Base-by-base conservation (phyloP, 768 basidiomycete species). In the Mrakia gelida region DNA sequence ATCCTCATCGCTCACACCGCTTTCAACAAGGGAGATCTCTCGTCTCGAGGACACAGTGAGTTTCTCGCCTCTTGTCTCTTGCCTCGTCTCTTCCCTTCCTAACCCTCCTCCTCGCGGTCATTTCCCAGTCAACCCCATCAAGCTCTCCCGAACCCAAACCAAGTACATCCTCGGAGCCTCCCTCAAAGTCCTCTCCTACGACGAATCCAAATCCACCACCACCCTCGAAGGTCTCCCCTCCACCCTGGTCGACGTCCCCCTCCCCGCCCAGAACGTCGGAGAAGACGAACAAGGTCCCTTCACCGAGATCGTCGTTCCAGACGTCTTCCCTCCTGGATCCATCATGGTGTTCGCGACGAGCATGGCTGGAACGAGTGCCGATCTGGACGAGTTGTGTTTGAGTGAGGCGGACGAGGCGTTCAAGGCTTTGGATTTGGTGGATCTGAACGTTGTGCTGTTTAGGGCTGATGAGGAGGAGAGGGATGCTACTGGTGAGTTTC, bases 281-380 rank as follows among this genome's bases (percentile, higher is more conserved):
- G 83, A 87, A n/a, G 92, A 92, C 80, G 83, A 81, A 43, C 89
- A 90, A 78, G 91, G 91, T 1, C 88, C 90, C 0, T 93, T 87
- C 84, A 88, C 91, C 30, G 92, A 94, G 83, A 90, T 98, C 78
- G 81, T 88, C 28, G 89, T 97, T 1, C 97, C 97, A 0, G 91
- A 94, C 54, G 86, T 87, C 81, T 99, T 98, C 85, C 95, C 95
- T n/a, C 95, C 96, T 0, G 96, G 96, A 15, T 94, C 92, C 79
- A 89, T 98, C 82, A 90, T 98, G 91, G 81, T 99, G 28, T 98
- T 98, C 82, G 89, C 91, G 82, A 97, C 95, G 0, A 90, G 92
- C 80, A 87, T 93, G 71, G 89, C 93, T 81, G 90, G 91, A 32
- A 85, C 92, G 76, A 92, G 94, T 77, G 80, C 88, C 2, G 85